phyloP scores from a whole-genome alignment of 352 stramenopile genomes.

The Labyrinthula sp. region DNA sequence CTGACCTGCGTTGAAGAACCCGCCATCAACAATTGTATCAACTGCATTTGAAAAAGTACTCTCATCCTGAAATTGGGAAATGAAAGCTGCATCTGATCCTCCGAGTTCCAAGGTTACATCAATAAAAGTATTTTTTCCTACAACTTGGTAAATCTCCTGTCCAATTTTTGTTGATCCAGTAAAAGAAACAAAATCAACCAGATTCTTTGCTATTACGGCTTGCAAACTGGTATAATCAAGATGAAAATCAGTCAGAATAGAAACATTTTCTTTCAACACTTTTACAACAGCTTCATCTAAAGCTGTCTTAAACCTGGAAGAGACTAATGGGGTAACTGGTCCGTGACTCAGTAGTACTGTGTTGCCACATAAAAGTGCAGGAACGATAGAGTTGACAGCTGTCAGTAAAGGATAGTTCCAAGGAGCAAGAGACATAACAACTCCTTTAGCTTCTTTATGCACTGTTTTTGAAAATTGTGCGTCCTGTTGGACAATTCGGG shows the following conservation, averaged over 20 bases:
- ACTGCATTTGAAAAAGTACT: slow-evolving; percentile 43
- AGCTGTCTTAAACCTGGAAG: slow-evolving; percentile 48
- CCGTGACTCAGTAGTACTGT: slow-evolving; percentile 54
- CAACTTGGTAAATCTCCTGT: slow-evolving; percentile 42
- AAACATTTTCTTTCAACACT: slow-evolving; percentile 44
- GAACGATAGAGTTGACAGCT: slow-evolving; percentile 56
- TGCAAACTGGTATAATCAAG: slow-evolving; percentile 46
- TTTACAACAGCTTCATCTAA: slow-evolving; percentile 45
- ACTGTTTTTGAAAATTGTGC: slow-evolving; percentile 47
- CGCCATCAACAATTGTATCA: slow-evolving; percentile 48
- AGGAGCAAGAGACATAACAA: slow-evolving; percentile 55
- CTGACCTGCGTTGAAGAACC: slow-evolving; percentile 57
- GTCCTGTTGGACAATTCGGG: slow-evolving; percentile 42
- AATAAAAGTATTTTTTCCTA: slow-evolving; percentile 43
- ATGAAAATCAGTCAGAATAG: too few species aligned
- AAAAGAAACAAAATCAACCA: slow-evolving; percentile 53
- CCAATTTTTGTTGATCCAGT: slow-evolving; percentile 52
- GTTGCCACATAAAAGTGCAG: slow-evolving; percentile 52
- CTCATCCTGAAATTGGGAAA: slow-evolving; percentile 46
- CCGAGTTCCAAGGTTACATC: slow-evolving; percentile 54
- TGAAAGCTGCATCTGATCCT: slow-evolving; percentile 54
- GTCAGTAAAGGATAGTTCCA: slow-evolving; percentile 64
- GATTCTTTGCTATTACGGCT: slow-evolving; percentile 44
- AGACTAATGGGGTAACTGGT: slow-evolving; percentile 49
- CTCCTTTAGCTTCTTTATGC: slow-evolving; percentile 50